Evolutionary conservation across 352 stramenopile species (phyloP), one percentile per base, ranked within the genome.

Genomic region (Elongisporangium prolatum): DNA sequence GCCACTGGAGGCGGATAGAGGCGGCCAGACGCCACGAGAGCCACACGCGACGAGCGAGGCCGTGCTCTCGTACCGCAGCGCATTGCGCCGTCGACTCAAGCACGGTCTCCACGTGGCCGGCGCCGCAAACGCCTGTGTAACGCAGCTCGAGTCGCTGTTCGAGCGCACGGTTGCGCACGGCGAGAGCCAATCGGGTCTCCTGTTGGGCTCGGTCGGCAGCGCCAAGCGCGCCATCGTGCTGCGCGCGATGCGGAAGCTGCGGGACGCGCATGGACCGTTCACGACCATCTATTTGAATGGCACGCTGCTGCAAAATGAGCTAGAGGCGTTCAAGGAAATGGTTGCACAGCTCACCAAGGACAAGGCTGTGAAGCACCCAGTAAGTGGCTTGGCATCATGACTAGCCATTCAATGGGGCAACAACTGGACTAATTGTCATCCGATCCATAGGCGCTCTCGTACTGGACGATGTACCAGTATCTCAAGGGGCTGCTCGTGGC

Each of bases 401-500:
- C 16, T n/a, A n/a, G n/a, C n/a, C n/a, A n/a, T n/a, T n/a, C 37
- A 3, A 16, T 28, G 13, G 17, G n/a, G 21, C 7, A 53, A 38
- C 9, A 21, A 10, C 7, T 3, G 60, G 18, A 40, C 48, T 44
- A 34, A 17, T 59, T 20, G 7, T 56, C 57, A 22, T 18, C 57
- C 18, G 20, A 57, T 21, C 6, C 60, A 88, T 74, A 44, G 34
- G 54, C 54, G 22, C 57, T 93, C 20, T 85, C 83, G 10, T 95
- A 92, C 59, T 88, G 70, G 72, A 91, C 84, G 55, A 93, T 95
- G 83, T 93, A 95, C 66, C 72, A 77, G 51, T 91, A 91, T 56
- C 67, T 95, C 44, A 80, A 84, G n/a, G 63, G 69, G 37, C 60
- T 95, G 34, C 64, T 95, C 28, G 69, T 75, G 1, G 62, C 77